A percentile compares a stretch with the other conserved stretches of the same genome.
These are phyloP conservation scores for Boechera divaricarpa DNA, from an alignment of 345 rosid species.

Conservation along the genomic window DNA sequence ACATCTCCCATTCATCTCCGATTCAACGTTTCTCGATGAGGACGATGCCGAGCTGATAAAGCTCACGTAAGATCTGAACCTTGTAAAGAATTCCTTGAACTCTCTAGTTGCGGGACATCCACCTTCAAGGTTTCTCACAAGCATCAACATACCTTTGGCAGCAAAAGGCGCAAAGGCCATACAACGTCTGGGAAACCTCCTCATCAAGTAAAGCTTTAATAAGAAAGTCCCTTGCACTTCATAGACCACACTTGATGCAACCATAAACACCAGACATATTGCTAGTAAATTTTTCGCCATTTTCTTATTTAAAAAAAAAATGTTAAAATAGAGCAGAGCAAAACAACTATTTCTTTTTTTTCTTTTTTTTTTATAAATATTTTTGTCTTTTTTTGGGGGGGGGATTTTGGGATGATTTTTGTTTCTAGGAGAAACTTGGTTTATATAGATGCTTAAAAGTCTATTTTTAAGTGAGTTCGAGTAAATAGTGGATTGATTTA, in stretches of 20 bases:
- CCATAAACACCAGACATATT: slow-evolving; percentile 32
- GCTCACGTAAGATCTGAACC: neutral
- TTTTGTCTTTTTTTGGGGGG: neutral
- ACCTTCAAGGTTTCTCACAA: neutral
- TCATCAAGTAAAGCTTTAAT: slow-evolving; percentile 27
- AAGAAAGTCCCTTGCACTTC: slow-evolving; percentile 41
- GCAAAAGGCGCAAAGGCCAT: slow-evolving; percentile 35
- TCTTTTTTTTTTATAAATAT: neutral
- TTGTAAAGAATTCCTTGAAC: slow-evolving; percentile 23
- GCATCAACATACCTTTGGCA: slow-evolving; percentile 17
- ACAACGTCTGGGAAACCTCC: neutral
- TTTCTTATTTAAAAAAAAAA: neutral
- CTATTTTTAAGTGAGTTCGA: slow-evolving; percentile 29
- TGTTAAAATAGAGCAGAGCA: neutral
- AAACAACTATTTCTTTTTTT: neutral
- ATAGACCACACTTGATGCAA: slow-evolving; percentile 38
- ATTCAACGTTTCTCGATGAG: neutral
- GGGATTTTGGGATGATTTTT: slow-evolving; percentile 4
- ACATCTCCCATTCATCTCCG: neutral
- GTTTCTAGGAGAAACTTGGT: neutral
- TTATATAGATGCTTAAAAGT: slow-evolving; percentile 29
- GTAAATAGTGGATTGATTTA: slow-evolving; percentile 28
- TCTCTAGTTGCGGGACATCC: slow-evolving; percentile 25
- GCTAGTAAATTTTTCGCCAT: slow-evolving; percentile 36
- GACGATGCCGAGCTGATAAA: neutral